phyloP scores from a whole-genome alignment of 2,329 filamentous ascomycete species.

The Apiospora arundinis region DNA sequence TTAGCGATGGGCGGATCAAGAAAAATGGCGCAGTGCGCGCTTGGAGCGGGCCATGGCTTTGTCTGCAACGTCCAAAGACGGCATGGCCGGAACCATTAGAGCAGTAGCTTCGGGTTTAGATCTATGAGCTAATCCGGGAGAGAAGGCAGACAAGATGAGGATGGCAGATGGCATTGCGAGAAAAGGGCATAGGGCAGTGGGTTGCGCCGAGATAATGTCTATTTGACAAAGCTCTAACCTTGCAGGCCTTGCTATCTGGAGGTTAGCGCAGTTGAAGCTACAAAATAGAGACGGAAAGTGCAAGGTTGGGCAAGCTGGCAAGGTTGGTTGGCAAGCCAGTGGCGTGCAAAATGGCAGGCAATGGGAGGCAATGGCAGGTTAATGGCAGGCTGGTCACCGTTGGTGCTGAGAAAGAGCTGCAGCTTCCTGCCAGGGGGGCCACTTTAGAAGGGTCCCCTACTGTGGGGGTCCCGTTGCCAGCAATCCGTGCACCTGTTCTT shows the following conservation, averaged over 20 bases:
- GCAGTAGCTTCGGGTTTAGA: slow-evolving; percentile 1
- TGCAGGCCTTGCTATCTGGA: background rate
- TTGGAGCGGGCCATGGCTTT: slow-evolving; percentile 3
- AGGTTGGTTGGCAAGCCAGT: background rate
- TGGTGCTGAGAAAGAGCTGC: background rate
- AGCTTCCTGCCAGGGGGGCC: no score
- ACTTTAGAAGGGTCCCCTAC: background rate
- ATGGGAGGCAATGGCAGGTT: no score
- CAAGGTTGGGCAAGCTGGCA: background rate
- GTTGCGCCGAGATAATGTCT: slow-evolving; percentile 4
- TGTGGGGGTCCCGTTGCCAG: background rate
- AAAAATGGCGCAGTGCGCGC: slow-evolving; percentile 4
- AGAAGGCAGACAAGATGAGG: background rate
- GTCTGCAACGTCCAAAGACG: background rate
- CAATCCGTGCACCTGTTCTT: slow-evolving; percentile 6
- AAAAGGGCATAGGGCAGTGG: slow-evolving; percentile 8
- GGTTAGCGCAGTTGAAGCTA: slow-evolving; percentile 1
- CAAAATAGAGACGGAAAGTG: background rate
- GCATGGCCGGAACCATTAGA: background rate
- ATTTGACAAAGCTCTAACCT: no score
- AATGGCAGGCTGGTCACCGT: no score
- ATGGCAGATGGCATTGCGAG: background rate
- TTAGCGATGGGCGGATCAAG: background rate
- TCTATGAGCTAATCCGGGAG: background rate
- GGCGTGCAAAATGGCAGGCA: background rate